Evolutionary conservation across 371 early-diverging fungal genomes (phyloP), one percentile per base, ranked within the genome.

Genomic region (Gilbertella persicaria): DNA sequence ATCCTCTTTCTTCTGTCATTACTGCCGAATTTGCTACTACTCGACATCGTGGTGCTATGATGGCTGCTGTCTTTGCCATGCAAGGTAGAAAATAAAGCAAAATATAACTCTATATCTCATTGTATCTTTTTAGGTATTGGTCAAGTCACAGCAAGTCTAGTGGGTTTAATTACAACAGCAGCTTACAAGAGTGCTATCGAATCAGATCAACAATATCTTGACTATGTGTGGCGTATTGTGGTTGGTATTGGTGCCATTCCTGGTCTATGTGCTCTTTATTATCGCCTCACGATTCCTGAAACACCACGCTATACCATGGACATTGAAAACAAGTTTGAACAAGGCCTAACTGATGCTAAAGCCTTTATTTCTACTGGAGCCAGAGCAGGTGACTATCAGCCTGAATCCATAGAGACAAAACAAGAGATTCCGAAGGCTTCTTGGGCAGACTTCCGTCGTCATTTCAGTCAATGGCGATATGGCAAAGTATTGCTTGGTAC

Each of bases 1-100:
- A 88, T 53, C 90, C 90, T 0, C 71, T 89, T 21, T 87, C 89
- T 1, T 89, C 92, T 24, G 72, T 89, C 44, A 91, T 94, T 62
- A 89, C 93, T 3, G 80, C 92, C 33, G 94, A 94, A 67, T 92
- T 90, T 62, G 89, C 92, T 17, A 81, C 87, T 4, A 80, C 84
- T 20, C 71, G 80, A 33, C 79, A 82, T 54, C 84, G 94, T 43
- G 94, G 94, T 44, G 82, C 82, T 36, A 89, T 92, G 91, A 86
- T 93, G 67, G 87, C 92, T 2, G 83, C 87, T 19, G 91, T 94
- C 33, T 94, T 93, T 66, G 84, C 91, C 21, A 91, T 91, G 91
- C 94, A 93, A 65, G 94, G 93, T 17, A 69, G 24, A 3, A 45
- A 2, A 6, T 33, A 93, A 65, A 93, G 93, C n/a, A 69, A 43